Evolutionary conservation across 768 basidiomycete genomes (phyloP).

Genomic region (Holtermannia corniformis): DNA sequence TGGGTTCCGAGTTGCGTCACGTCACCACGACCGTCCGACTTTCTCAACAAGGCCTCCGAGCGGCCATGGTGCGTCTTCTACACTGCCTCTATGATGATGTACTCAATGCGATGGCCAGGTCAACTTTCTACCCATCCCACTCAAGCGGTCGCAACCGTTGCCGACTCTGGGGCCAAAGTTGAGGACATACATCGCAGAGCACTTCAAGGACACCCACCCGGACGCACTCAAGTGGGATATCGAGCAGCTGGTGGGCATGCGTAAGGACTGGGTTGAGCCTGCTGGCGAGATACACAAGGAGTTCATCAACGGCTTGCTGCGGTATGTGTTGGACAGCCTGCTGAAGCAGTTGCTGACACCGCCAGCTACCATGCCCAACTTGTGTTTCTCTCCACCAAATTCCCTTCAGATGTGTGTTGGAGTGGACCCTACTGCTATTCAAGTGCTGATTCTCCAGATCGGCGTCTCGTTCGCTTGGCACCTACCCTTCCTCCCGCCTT

Average conservation of each 20-base stretch:
- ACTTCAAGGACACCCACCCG: slow-evolving; percentile 63
- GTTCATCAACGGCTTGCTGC: slow-evolving; percentile 43
- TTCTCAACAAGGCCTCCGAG: neutral
- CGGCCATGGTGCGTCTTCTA: too few relatives aligned
- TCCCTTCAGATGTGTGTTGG: slow-evolving; percentile 63
- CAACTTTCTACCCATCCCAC: slow-evolving; percentile 38
- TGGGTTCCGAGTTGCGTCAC: neutral
- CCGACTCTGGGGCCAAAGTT: slow-evolving; percentile 39
- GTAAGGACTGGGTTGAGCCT: slow-evolving; percentile 54
- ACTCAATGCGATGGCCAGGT: too few relatives aligned
- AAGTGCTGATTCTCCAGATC: slow-evolving; percentile 20
- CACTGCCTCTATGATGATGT: too few relatives aligned
- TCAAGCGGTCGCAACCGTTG: slow-evolving; percentile 34
- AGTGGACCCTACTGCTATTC: neutral
- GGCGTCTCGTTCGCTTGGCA: slow-evolving; percentile 51
- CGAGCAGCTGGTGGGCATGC: slow-evolving; percentile 56
- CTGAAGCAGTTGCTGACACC: neutral
- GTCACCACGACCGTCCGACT: neutral
- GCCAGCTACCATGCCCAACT: slow-evolving; percentile 92
- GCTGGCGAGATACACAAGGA: slow-evolving; percentile 47
- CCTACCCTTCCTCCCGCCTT: slow-evolving; percentile 54
- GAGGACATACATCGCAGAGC: slow-evolving; percentile 55
- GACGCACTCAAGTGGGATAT: slow-evolving; percentile 77
- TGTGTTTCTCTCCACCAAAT: slow-evolving; percentile 67
- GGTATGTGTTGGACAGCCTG: slow-evolving; percentile 47